Conservation (phyloP, 441 rosid genomes). For the Isatis lusitanica region DNA sequence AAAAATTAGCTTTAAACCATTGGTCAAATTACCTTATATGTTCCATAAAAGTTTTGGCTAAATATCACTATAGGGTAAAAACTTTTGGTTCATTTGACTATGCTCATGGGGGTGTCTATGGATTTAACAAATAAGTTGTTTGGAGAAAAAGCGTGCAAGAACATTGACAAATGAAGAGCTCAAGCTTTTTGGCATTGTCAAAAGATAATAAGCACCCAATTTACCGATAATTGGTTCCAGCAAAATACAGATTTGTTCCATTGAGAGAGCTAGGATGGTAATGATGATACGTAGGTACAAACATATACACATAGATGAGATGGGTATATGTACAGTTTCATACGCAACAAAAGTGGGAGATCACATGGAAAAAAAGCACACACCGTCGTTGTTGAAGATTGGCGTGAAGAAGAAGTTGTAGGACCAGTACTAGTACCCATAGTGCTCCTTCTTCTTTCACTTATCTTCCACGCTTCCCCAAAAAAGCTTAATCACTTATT, state of each 20-base stretch:
- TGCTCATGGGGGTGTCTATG: not conserved
- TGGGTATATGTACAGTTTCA: constrained; percentile 20
- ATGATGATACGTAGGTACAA: constrained; percentile 27
- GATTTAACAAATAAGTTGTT: not conserved
- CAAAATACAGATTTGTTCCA: constrained; percentile 29
- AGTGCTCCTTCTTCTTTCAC: constrained; percentile 36
- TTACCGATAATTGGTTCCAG: constrained; percentile 31
- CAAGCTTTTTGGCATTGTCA: constrained; percentile 11
- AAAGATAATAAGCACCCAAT: constrained; percentile 36
- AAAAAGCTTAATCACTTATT: constrained; percentile 13
- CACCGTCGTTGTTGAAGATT: constrained; percentile 31
- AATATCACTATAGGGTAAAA: not conserved
- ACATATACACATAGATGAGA: not conserved
- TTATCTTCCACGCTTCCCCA: constrained; percentile 23
- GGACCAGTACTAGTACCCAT: constrained; percentile 29
- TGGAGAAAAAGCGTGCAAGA: constrained; percentile 4
- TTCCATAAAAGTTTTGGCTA: not conserved
- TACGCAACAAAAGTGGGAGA: constrained; percentile 29
- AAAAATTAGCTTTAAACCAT: not conserved
- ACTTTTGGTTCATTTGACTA: constrained; percentile 1
- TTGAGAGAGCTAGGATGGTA: constrained; percentile 23
- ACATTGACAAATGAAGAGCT: constrained; percentile 32
- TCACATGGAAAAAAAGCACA: constrained; percentile 30
- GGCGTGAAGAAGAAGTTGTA: constrained; percentile 38
- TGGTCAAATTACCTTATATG: not conserved